These are phyloP conservation scores for Pseudogymnoascus sp. DNA, from an alignment of 2,329 filamentous ascomycete species.

Conservation along the genomic window DNA sequence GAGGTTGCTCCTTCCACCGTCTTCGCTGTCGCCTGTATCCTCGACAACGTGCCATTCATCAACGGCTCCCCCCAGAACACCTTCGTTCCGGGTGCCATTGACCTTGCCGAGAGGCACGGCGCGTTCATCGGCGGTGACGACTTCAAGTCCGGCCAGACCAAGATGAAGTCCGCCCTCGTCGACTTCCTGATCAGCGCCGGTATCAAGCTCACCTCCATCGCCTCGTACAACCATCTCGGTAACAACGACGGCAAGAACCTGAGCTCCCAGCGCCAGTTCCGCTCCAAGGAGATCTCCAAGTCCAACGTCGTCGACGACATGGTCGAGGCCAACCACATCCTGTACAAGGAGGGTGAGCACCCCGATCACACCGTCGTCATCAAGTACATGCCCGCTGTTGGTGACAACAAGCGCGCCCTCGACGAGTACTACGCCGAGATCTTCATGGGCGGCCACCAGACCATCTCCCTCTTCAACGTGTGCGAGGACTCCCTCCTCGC, in stretches of 20 bases:
- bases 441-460: slow-evolving; percentile 97
- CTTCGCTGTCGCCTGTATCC: slow-evolving; percentile 88
- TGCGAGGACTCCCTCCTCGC: slow-evolving; percentile 97
- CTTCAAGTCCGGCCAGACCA: slow-evolving; percentile 99
- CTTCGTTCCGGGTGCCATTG: slow-evolving; percentile 85
- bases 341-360: slow-evolving; percentile 89
- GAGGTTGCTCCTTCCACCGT: slow-evolving; percentile 94
- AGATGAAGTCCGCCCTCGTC: slow-evolving; percentile 99
- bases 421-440: slow-evolving; percentile 99
- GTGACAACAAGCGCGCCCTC: slow-evolving; percentile 96
- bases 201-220: slow-evolving; percentile 97
- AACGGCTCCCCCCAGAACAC: slow-evolving; percentile 99
- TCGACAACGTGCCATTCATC: slow-evolving; percentile 89
- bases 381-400: slow-evolving; percentile 99
- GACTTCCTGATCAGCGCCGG: slow-evolving; percentile 98
- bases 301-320: slow-evolving; percentile 99
- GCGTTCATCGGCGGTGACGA: slow-evolving; percentile 96
- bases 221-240: slow-evolving; percentile 97
- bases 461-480: slow-evolving; percentile 95
- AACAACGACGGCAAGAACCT: slow-evolving; percentile 99
- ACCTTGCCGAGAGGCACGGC: slow-evolving; percentile 76
- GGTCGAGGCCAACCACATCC: slow-evolving; percentile 87
- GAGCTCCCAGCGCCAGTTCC: slow-evolving; percentile 95
- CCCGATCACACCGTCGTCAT: slow-evolving; percentile 98
- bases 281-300: slow-evolving; percentile 99